Evolutionary conservation across 345 rosid species (phyloP), one percentile per base, ranked within the genome.

Genomic region (Atalantia buxifolia): DNA sequence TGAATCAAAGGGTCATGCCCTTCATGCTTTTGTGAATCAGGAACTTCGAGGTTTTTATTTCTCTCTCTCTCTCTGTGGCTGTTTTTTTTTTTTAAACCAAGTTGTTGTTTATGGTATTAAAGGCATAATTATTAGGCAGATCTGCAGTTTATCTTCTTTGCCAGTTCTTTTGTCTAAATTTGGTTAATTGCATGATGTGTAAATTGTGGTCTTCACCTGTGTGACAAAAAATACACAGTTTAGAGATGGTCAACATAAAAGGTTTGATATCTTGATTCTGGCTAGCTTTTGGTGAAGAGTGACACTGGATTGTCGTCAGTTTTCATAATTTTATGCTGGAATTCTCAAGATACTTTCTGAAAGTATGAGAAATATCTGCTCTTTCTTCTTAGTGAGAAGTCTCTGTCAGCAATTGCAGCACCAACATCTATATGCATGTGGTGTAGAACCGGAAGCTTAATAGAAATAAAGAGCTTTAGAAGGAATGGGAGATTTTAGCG

Each of bases 1-100:
- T 72, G 98, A 94, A 76, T 96, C 99, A 59, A 87, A 90, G 81
- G 99, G 98, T 40, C 97, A 92, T 84, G 97, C 94, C 59, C 91
- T 94, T 79, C 97, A 91, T 88, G 90, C 81, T 79, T 96, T 93
- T 85, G 90, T 94, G 77, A 94, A 96, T 86, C 88, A 89, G 66
- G 75, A 88, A 75, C 87, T 89, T 83, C 80, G 89, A 88, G 98
- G 98, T 65, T 78, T 19, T 7, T 22, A 5, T 35, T 35, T 35
- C 76, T 80, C 5, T 24, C 72, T 30, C 72, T 30, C 62, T 50
- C 2, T 40, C 78, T 36, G 13, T 19, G 60, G 24, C 19, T 35
- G 64, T 5, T 33, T 65, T 14, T 13, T 30, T 5, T 16, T 71
- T 69, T 45, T 14, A 36, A 21, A 30, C 8, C 66, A 35, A 74